These are phyloP conservation scores for Saxophila tyrrhenica DNA, from an alignment of 495 filamentous ascomycete genomes.

Conservation along the genomic window DNA sequence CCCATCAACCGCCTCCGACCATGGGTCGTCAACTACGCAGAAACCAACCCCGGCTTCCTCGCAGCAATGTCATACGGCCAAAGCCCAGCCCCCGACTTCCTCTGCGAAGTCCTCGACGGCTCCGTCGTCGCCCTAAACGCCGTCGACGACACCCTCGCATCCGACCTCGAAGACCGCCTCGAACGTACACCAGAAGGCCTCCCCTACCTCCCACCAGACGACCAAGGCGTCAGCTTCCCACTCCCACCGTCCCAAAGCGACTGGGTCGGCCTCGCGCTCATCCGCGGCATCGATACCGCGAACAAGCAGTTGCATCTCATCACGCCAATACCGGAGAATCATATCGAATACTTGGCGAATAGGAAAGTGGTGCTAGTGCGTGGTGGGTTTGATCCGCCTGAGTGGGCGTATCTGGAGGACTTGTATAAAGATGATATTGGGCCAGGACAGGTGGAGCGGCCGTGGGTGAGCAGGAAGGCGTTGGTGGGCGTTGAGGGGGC, in stretches of 20 bases:
- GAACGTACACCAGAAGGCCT: slow-evolving; percentile 8
- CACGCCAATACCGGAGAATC: slow-evolving; percentile 34
- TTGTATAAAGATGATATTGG: slow-evolving; percentile 14
- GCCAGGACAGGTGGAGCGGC: not conserved
- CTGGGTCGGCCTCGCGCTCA: slow-evolving; percentile 39
- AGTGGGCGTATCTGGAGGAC: slow-evolving; percentile 48
- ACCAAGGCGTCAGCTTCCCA: slow-evolving; percentile 2
- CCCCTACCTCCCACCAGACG: slow-evolving; percentile 12
- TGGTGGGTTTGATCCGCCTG: slow-evolving; percentile 46
- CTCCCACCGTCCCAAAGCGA: slow-evolving; percentile 34
- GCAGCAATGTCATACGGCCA: slow-evolving; percentile 45
- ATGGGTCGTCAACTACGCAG: slow-evolving; percentile 46
- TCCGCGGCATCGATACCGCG: slow-evolving; percentile 42
- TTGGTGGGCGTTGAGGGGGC: slow-evolving; percentile 15
- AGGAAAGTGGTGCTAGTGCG: slow-evolving; percentile 37
- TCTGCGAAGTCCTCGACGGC: slow-evolving; percentile 45
- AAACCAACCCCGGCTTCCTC: slow-evolving; percentile 38
- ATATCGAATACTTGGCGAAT: slow-evolving; percentile 4
- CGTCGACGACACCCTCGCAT: slow-evolving; percentile 28
- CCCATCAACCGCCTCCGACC: slow-evolving; percentile 40
- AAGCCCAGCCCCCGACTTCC: slow-evolving; percentile 34
- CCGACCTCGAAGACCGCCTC: not conserved
- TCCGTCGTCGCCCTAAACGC: slow-evolving; percentile 45
- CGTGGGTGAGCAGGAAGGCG: slow-evolving; percentile 13
- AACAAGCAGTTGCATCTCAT: slow-evolving; percentile 40